phyloP scores from a whole-genome alignment of 2,329 filamentous ascomycete species.

The Ophiostoma perfectum region DNA sequence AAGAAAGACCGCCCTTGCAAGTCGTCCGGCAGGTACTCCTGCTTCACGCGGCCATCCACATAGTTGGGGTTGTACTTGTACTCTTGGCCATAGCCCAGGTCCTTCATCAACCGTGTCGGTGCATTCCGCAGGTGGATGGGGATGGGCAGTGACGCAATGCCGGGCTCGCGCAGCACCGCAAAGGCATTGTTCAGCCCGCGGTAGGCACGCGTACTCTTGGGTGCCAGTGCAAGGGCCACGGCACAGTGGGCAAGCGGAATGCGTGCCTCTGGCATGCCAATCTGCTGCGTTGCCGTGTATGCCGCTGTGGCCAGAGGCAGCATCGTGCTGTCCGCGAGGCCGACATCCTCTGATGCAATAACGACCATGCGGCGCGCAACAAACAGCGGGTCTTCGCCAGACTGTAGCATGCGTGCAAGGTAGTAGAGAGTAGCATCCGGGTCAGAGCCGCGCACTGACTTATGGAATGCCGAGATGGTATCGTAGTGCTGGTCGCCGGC shows the following conservation, averaged over 20 bases:
- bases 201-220: conserved; percentile 85
- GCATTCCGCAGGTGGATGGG: conserved; percentile 88
- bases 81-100: conserved; percentile 80
- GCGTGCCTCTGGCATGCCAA: conserved; percentile 90
- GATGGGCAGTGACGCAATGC: conserved; percentile 72
- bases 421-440: conserved; percentile 90
- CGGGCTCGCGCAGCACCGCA: conserved; percentile 73
- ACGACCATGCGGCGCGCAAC: conserved; percentile 90
- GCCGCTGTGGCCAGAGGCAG: conserved; percentile 78
- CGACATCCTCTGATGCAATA: conserved; percentile 90
- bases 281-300: conserved; percentile 83
- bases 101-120: conserved; percentile 86
- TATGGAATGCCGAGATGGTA: conserved; percentile 94
- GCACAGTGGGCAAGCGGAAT: conserved; percentile 87
- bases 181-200: conserved; percentile 75
- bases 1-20: conserved; percentile 68
- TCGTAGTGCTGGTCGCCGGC: conserved; percentile 97
- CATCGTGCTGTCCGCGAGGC: conserved; percentile 79
- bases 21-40: conserved; percentile 83
- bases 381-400: conserved; percentile 88
- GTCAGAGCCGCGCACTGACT: conserved; percentile 82
- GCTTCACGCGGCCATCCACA: conserved; percentile 69
- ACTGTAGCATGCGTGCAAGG: conserved; percentile 89
- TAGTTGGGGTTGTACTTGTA: conserved; percentile 98
- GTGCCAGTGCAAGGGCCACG: conserved; percentile 71